Evolutionary conservation across 352 stramenopile species (phyloP).

Genomic region (Phytophthora pisi): DNA sequence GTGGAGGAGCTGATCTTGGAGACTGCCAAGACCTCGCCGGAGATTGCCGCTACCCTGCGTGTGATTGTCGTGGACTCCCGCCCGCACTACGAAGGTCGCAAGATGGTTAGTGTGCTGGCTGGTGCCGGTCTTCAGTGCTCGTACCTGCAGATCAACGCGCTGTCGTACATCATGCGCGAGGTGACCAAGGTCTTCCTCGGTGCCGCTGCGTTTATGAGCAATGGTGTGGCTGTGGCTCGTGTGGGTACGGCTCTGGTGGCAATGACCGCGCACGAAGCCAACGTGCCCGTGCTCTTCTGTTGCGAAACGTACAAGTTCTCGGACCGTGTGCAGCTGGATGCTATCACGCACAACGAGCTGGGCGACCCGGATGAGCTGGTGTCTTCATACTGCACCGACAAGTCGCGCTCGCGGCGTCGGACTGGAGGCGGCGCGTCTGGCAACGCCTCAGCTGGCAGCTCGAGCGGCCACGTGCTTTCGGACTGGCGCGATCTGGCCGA

Average conservation of each 20-base stretch:
- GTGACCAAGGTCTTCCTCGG: conserved; percentile 97
- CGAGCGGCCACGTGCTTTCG: conserved; percentile 70
- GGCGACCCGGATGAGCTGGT: conserved; percentile 93
- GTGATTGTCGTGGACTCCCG: conserved; percentile 96
- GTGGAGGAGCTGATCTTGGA: conserved; percentile 87
- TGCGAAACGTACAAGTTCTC: conserved; percentile 99
- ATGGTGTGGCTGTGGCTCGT: conserved; percentile 92
- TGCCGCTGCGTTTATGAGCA: conserved; percentile 95
- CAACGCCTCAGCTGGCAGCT: conserved; percentile 9
- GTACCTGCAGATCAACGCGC: conserved; percentile 95
- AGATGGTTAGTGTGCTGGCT: conserved; percentile 75
- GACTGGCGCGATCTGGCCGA: conserved; percentile 79
- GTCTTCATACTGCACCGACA: conserved; percentile 63
- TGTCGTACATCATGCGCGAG: conserved; percentile 96
- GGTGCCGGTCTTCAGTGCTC: conserved; percentile 84
- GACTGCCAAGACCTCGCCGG: conserved; percentile 38
- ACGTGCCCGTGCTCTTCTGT: conserved; percentile 97
- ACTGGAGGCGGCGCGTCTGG: conserved; percentile 1
- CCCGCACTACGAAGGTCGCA: conserved; percentile 84
- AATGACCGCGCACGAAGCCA: conserved; percentile 89
- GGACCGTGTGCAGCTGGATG: conserved; percentile 97
- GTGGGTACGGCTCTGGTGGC: conserved; percentile 94
- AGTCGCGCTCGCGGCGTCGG: conserved; percentile 42
- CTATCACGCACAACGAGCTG: conserved; percentile 98
- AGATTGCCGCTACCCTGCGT: conserved; percentile 65